These are phyloP conservation scores for Pelargonium hybrid DNA, from an alignment of 441 rosid species.

Conservation along the genomic window DNA sequence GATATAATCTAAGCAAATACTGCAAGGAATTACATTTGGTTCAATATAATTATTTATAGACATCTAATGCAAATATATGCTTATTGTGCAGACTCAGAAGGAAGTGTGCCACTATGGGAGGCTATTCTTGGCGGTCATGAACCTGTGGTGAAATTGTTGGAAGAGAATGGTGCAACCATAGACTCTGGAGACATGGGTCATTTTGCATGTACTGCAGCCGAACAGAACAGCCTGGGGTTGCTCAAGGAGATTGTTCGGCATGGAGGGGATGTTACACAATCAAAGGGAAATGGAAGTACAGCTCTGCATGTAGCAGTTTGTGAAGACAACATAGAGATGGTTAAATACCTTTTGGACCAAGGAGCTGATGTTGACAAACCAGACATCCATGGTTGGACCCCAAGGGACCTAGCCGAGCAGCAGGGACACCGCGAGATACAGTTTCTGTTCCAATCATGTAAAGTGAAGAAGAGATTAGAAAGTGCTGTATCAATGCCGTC, in stretches of 20 bases:
- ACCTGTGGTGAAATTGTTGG: constrained; percentile 38
- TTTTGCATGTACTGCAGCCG: constrained; percentile 46
- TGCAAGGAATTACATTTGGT: too few relatives aligned
- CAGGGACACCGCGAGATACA: constrained; percentile 21
- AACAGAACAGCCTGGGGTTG: constrained; percentile 48
- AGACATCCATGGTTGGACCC: constrained; percentile 67
- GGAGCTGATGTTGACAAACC: constrained; percentile 67
- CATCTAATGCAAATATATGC: constrained; percentile 19
- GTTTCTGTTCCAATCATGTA: constrained; percentile 14
- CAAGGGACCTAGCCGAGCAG: constrained; percentile 65
- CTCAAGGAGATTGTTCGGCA: constrained; percentile 42
- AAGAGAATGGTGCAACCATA: constrained; percentile 56
- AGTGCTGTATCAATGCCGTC: constrained; percentile 18
- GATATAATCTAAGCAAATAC: too few relatives aligned
- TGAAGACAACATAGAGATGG: constrained; percentile 60
- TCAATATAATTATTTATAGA: too few relatives aligned
- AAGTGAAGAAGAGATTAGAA: constrained; percentile 16
- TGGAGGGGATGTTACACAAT: constrained; percentile 55
- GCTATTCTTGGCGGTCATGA: constrained; percentile 60
- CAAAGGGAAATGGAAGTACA: constrained; percentile 39
- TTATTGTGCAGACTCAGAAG: constrained; percentile 57
- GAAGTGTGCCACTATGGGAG: constrained; percentile 79
- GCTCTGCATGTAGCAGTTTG: constrained; percentile 69
- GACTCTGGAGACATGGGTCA: constrained; percentile 43
- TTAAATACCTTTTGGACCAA: constrained; percentile 55